Evolutionary conservation across 192 early-diverging fungal species (phyloP).

Genomic region (Phlyctochytrium bullatum): DNA sequence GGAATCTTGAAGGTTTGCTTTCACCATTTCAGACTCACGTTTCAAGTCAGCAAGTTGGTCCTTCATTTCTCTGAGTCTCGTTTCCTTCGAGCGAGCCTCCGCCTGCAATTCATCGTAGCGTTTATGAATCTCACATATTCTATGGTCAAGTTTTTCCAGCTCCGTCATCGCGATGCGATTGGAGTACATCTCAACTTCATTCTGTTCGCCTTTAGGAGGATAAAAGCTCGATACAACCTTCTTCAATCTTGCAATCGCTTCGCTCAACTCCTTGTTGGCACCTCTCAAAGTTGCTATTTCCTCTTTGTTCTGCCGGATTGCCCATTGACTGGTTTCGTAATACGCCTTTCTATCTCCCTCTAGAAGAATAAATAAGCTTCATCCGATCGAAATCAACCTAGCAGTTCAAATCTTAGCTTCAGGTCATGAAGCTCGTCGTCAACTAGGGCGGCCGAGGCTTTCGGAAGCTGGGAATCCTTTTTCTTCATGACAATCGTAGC

Average conservation of each 20-base stretch:
- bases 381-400: conserved; percentile 34
- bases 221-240: conserved; percentile 39
- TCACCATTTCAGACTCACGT: conserved; percentile 45
- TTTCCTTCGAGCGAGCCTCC: conserved; percentile 49
- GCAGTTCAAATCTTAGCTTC: conserved; percentile 61
- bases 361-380: conserved; percentile 6
- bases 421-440: conserved; percentile 65
- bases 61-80: conserved; percentile 34
- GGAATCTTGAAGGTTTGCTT: conserved; percentile 45
- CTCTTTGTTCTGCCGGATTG: conserved; percentile 62
- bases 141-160: conserved; percentile 58
- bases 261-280: conserved; percentile 56
- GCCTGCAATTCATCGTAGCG: conserved; percentile 59
- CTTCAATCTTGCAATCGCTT: conserved; percentile 54
- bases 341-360: conserved; percentile 67
- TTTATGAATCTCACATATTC: conserved; percentile 58
- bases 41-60: conserved; percentile 51
- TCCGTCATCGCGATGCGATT: conserved; percentile 48
- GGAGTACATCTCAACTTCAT: conserved; percentile 35
- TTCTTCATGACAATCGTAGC: no score
- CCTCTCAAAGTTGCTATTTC: conserved; percentile 48
- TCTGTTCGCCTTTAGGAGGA: conserved; percentile 12
- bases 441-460: conserved; percentile 8
- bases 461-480: no score
- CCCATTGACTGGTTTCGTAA: conserved; percentile 63